These are phyloP conservation scores for Cavenderia fasciculata DNA, from an alignment of 78 protist genomes.

Conservation along the genomic window DNA sequence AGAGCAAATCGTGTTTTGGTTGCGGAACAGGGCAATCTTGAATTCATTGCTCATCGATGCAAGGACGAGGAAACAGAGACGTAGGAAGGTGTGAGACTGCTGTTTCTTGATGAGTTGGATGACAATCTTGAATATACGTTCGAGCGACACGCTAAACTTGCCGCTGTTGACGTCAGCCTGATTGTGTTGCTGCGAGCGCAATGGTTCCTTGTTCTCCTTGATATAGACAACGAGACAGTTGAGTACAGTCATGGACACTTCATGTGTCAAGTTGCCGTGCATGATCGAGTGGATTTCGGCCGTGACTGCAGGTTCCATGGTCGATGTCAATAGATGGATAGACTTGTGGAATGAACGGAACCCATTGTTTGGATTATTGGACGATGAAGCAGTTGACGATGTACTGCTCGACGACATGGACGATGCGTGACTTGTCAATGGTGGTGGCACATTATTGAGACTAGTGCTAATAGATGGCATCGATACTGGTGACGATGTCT, in stretches of 20 bases:
- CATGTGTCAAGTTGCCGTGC: conserved; percentile 29
- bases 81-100: background rate
- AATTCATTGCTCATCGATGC: conserved; percentile 39
- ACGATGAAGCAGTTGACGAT: no score
- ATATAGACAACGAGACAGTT: conserved; percentile 1
- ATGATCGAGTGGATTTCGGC: background rate
- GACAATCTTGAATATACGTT: conserved; percentile 2
- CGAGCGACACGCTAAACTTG: conserved; percentile 3
- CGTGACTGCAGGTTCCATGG: background rate
- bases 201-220: conserved; percentile 15
- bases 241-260: conserved; percentile 32
- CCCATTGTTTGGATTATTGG: no score
- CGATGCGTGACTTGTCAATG: no score
- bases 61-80: background rate
- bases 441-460: background rate
- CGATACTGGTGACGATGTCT: background rate
- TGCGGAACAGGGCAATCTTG: conserved; percentile 5
- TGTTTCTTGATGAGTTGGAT: background rate
- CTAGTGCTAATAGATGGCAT: background rate
- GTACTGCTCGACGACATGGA: no score
- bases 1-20: conserved; percentile 37
- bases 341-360: background rate
- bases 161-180: background rate
- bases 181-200: background rate
- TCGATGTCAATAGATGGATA: background rate